Base-by-base conservation (phyloP, 129 eudicot genomes). In the Flaveria ramosissima region DNA sequence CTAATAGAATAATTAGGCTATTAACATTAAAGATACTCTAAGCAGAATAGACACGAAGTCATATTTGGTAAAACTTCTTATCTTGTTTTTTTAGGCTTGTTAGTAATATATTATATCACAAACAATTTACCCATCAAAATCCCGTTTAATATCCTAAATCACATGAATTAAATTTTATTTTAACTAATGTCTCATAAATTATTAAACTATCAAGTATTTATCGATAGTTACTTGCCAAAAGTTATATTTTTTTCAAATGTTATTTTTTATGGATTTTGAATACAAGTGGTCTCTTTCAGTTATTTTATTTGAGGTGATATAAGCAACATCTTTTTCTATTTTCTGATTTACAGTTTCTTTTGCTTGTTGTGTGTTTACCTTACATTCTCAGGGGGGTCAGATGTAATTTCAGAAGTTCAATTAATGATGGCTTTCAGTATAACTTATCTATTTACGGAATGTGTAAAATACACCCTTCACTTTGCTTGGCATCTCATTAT, bases 301-400 rank as follows among this genome's bases (percentile, higher is more conserved):
- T 48, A 48, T 14, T 46, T 41, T 55, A 70, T 77, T 71, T 80
- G 60, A 73, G 84, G 84, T 73, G 42, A 71, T 55, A 43, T 70
- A 73, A 80, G 70, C 75, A 80, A 73, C 84, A 57, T 73, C 84
- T 80, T 80, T 80, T 42, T 74, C 36, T 80, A 59, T 55, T 43
- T 53, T 67, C 69, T 66, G 70, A 66, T 80, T 67, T 66, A 55
- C 79, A 80, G 79, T 80, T 80, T 73, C 84, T 80, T 52, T 70
- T 70, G 50, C 70, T 60, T 68, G 63, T 65, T 76, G 66, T 50
- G 20, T 66, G 74, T 66, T 65, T 21, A 66, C 16, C 26, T 78
- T 80, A 48, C 79, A 53, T 73, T 45, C 79, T 80, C 74, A 36
- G 65, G 70, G 66, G 78, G 53, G 75, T 80, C 70, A 41, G 74